Evolutionary conservation across 176 grass and related monocot species (phyloP), one percentile per base, ranked within the genome.

Genomic region (Triticum turgidum): DNA sequence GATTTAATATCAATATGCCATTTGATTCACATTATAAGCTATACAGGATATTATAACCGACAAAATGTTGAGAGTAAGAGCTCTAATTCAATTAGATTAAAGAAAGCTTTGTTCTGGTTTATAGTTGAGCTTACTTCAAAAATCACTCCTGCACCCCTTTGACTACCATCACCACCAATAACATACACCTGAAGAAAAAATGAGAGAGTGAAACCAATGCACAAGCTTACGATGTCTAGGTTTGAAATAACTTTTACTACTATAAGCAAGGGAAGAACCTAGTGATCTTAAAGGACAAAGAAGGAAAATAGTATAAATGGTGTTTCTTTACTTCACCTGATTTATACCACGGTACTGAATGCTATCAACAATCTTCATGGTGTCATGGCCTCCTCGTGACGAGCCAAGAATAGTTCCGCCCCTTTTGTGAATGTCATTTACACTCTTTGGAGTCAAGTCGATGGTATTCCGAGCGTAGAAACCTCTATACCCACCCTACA

Each of bases 281-380:
- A 58, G 22, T 76, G 61, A 14, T 27, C n/a, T 7, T 24, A 34
- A 6, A 44, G 35, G 32, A 65, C 22, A 77, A 17, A 74, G 3
- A 75, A 27, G 6, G 6, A 44, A 22, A 52, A 52, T 1, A 64
- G 11, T 66, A 77, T 63, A 81, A 81, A 61, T 70, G 6, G 3
- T 1, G 4, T 78, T 65, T 51, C 2, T 49, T 58, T 33, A 11
- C 20, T 73, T 85, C 84, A 98, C 97, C 86, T 95, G 93, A 78
- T 98, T 98, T 83, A 98, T 96, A 32, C 94, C 90, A 83, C 97
- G 97, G 85, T 98, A 92, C 83, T 98, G 86, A 74, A 98, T 94
- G 69, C 97, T 98, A 69, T 98, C 93, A 71, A 96, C 97, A 21
- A 98, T 98, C 87, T 98, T 98, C 65, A 34, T 34, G 29, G 94